phyloP scores from a whole-genome alignment of 1,284 basidiomycete species.

The Pseudozyma flocculosa region DNA sequence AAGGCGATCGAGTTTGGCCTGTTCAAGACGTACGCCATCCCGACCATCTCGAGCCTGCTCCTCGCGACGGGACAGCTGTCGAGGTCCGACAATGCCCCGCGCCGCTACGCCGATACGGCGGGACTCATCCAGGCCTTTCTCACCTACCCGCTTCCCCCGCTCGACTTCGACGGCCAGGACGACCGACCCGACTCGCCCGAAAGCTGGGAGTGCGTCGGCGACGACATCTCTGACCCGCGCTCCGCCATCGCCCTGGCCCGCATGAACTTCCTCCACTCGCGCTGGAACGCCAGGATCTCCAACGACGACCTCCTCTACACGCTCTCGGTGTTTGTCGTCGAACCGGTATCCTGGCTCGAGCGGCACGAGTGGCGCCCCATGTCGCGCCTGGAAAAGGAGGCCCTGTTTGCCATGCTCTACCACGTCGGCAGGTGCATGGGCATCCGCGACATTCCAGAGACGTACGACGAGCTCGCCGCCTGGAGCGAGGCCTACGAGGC shows the following conservation, averaged over 20 bases:
- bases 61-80: constrained; percentile 28
- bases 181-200: constrained; percentile 56
- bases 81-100: constrained; percentile 21
- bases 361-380: constrained; percentile 21
- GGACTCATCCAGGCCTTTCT: constrained; percentile 50
- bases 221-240: constrained; percentile 26
- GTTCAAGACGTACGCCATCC: constrained; percentile 36
- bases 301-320: constrained; percentile 41
- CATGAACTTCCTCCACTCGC: constrained; percentile 29
- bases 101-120: constrained; percentile 55
- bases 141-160: constrained; percentile 69
- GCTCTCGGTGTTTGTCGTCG: constrained; percentile 26
- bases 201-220: constrained; percentile 19
- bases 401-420: constrained; percentile 27
- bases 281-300: constrained; percentile 26
- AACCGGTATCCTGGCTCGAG: constrained; percentile 29
- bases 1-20: constrained; percentile 31
- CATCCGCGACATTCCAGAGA: constrained; percentile 26
- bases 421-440: constrained; percentile 34
- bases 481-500: constrained; percentile 30
- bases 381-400: constrained; percentile 28
- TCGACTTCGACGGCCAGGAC: constrained; percentile 69
- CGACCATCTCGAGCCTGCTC: constrained; percentile 29
- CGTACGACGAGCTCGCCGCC: constrained; percentile 9
- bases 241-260: constrained; percentile 27